phyloP scores from a whole-genome alignment of 257 asterid genomes.

The Coffea eugenioides region DNA sequence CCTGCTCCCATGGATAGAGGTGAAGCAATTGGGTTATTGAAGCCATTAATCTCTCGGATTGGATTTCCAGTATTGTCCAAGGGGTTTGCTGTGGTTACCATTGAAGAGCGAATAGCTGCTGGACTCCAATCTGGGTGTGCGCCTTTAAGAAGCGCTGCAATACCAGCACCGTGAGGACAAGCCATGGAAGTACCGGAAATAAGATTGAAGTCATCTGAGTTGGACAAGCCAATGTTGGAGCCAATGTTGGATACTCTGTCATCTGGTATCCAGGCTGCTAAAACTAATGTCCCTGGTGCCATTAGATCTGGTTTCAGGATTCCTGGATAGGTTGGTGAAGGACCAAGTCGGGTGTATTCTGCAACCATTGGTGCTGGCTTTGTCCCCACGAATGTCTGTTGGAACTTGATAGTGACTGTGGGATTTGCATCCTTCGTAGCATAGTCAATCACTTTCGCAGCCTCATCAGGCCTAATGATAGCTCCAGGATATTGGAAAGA shows the following conservation, averaged over 20 bases:
- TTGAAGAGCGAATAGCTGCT: constrained; percentile 42
- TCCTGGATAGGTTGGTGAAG: constrained; percentile 35
- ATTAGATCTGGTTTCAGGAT: constrained; percentile 41
- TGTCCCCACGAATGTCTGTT: constrained; percentile 33
- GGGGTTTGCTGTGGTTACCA: constrained; percentile 41
- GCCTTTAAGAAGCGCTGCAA: constrained; percentile 43
- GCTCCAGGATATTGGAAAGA: constrained; percentile 3
- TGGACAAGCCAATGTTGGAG: background rate
- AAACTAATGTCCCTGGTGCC: constrained; percentile 39
- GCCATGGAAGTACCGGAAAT: constrained; percentile 46
- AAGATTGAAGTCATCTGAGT: constrained; percentile 1
- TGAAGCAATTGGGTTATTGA: constrained; percentile 18
- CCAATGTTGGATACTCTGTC: background rate
- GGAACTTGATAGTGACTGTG: constrained; percentile 26
- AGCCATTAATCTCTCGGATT: constrained; percentile 19
- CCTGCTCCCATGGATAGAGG: constrained; percentile 51
- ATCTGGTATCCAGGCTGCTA: constrained; percentile 36
- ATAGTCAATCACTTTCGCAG: constrained; percentile 15
- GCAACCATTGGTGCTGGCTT: constrained; percentile 29
- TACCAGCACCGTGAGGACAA: constrained; percentile 43
- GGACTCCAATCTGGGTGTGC: constrained; percentile 50
- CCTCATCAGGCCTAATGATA: constrained; percentile 23
- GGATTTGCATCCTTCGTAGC: background rate
- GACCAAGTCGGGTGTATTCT: constrained; percentile 36
- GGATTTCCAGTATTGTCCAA: constrained; percentile 26